These are phyloP conservation scores for Fusarium pseudocircinatum DNA, from an alignment of 2,329 filamentous ascomycete species.

Conservation along the genomic window DNA sequence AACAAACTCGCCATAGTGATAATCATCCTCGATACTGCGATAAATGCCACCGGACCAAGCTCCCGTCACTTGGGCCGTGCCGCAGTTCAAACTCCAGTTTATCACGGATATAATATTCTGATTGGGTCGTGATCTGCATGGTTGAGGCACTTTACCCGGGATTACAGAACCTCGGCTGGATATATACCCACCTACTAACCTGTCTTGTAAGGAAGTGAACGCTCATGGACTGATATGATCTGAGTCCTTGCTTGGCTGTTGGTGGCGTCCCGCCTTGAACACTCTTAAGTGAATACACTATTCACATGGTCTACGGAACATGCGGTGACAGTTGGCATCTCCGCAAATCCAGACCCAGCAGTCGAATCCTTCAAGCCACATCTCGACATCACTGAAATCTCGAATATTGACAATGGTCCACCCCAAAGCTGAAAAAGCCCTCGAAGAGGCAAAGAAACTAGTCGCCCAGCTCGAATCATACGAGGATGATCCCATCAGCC, in stretches of 20 bases:
- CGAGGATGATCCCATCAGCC: conserved; percentile 36
- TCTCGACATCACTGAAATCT: background rate
- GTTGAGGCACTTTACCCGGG: background rate
- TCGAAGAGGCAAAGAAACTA: conserved; percentile 41
- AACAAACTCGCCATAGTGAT: background rate
- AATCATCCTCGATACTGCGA: background rate
- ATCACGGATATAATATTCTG: background rate
- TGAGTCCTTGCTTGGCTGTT: background rate
- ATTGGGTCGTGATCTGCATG: conserved; percentile 1
- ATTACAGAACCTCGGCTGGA: background rate
- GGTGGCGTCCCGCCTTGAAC: conserved; percentile 12
- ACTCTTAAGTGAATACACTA: conserved; percentile 14
- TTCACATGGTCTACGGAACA: background rate
- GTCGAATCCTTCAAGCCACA: background rate
- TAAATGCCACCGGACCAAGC: background rate
- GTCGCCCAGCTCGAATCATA: conserved; percentile 41
- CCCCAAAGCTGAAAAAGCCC: conserved; percentile 40
- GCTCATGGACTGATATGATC: background rate
- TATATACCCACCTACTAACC: conserved; percentile 1
- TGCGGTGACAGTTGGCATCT: background rate
- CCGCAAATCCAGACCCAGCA: background rate
- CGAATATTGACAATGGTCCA: conserved; percentile 19
- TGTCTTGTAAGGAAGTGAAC: background rate
- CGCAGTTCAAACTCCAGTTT: background rate
- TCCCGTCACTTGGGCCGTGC: background rate